phyloP scores from a whole-genome alignment of 2,329 filamentous ascomycete species.

The Alternaria sp. region DNA sequence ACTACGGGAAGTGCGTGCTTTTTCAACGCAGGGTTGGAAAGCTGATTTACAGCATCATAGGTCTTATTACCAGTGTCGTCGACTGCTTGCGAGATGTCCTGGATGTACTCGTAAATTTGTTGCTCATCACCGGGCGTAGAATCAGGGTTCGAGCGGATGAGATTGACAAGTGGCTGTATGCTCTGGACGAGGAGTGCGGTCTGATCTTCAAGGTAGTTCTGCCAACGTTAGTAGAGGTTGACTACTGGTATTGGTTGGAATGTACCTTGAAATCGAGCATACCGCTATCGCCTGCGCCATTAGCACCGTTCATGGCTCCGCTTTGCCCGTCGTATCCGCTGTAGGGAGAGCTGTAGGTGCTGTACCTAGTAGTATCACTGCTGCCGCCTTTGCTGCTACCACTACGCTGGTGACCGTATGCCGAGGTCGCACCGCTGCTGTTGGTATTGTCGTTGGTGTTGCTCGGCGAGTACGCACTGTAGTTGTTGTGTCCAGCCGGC shows the following conservation, averaged over 20 bases:
- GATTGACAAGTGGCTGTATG: conserved; percentile 78
- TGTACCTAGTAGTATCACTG: conserved; percentile 44
- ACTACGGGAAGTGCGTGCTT: conserved; percentile 60
- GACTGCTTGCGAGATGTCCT: conserved; percentile 73
- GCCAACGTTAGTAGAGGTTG: conserved; percentile 16
- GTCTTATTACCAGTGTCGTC: conserved; percentile 72
- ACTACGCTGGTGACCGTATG: conserved; percentile 27
- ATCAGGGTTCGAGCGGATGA: conserved; percentile 60
- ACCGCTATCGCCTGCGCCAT: conserved; percentile 35
- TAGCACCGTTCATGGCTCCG: conserved; percentile 31
- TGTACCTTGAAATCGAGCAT: conserved; percentile 67
- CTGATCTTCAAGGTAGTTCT: conserved; percentile 83
- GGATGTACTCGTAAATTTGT: conserved; percentile 71
- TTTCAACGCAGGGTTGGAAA: conserved; percentile 59
- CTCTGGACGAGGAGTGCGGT: conserved; percentile 78
- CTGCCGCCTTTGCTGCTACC: conserved; percentile 47
- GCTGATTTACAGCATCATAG: conserved; percentile 55
- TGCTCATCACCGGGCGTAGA: conserved; percentile 40
- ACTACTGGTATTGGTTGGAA: conserved; percentile 14
- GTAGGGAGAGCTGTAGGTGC: conserved; percentile 45
- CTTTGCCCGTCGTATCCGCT: conserved; percentile 45
- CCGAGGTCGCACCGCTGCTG: conserved; percentile 12
- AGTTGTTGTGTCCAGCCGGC: conserved; percentile 27
- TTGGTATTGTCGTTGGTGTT: conserved; percentile 25
- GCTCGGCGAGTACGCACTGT: conserved; percentile 29